phyloP scores from a whole-genome alignment of 2,329 filamentous ascomycete species.

The Paraphoma chrysanthemicola region DNA sequence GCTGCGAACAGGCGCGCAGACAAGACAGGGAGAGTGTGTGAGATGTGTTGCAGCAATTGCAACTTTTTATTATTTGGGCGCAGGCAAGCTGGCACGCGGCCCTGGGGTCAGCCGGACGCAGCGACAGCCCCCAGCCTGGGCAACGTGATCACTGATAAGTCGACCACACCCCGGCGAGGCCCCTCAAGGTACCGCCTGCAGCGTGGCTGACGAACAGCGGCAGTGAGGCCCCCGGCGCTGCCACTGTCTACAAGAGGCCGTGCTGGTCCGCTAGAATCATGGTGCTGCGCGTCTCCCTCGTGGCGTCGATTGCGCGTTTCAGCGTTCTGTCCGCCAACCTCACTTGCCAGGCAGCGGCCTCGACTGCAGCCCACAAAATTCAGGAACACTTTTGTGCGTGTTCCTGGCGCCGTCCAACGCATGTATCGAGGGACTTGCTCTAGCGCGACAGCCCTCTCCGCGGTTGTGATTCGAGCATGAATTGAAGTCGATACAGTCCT shows the following conservation, averaged over 20 bases:
- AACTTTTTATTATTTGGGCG: slow-evolving; percentile 29
- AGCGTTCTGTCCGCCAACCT: slow-evolving; percentile 11
- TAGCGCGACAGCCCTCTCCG: slow-evolving; percentile 22
- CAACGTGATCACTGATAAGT: slow-evolving; percentile 32
- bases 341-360: slow-evolving; percentile 5
- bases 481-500: slow-evolving; percentile 12
- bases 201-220: slow-evolving; percentile 20
- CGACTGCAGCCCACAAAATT: slow-evolving; percentile 5
- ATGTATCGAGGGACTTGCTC: slow-evolving; percentile 13
- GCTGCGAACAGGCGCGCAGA: slow-evolving; percentile 2
- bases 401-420: slow-evolving; percentile 28
- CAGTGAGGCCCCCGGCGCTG: slow-evolving; percentile 12
- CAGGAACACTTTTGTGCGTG: slow-evolving; percentile 25
- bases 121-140: slow-evolving; percentile 14
- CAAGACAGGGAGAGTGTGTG: slow-evolving; percentile 2
- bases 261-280: slow-evolving; percentile 6
- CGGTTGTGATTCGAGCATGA: slow-evolving; percentile 30
- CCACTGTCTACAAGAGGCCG: slow-evolving; percentile 16
- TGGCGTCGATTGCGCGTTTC: slow-evolving; percentile 21
- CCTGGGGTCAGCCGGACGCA: slow-evolving; percentile 27
- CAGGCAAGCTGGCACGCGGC: slow-evolving; percentile 31
- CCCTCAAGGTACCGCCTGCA: slow-evolving; percentile 22
- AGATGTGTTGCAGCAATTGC: slow-evolving; percentile 16
- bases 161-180: slow-evolving; percentile 11
- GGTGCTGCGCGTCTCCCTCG: slow-evolving; percentile 10